Conservation (phyloP, 2,329 filamentous ascomycete genomes). For the Sphaerulina musiva region DNA sequence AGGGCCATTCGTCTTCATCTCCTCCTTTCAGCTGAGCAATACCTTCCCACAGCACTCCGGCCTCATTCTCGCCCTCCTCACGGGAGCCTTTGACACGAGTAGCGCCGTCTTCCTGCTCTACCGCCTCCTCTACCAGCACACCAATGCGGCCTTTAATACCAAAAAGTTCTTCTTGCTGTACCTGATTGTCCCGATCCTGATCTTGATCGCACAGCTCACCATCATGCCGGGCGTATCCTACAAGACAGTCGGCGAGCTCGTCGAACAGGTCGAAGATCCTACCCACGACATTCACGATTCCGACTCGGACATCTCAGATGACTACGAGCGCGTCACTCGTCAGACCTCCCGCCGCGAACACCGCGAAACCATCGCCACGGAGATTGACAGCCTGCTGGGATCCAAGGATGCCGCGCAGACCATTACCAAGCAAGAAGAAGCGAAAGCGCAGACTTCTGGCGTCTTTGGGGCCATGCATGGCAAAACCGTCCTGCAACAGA, state of each 20-base stretch:
- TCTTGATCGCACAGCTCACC: constrained; percentile 39
- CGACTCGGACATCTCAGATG: constrained; percentile 49
- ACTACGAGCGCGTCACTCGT: constrained; percentile 50
- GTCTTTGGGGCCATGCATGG: constrained; percentile 85
- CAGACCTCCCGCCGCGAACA: constrained; percentile 48
- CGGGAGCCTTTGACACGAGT: constrained; percentile 47
- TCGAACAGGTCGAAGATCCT: constrained; percentile 59
- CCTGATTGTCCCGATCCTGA: constrained; percentile 42
- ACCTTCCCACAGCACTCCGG: constrained; percentile 47
- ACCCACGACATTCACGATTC: constrained; percentile 44
- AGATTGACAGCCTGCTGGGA: constrained; percentile 69
- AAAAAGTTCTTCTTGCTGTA: constrained; percentile 48
- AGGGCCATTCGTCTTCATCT: constrained; percentile 48
- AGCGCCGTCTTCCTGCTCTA: constrained; percentile 46
- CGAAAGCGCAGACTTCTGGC: constrained; percentile 63
- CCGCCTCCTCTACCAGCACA: constrained; percentile 42
- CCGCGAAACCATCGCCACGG: constrained; percentile 57
- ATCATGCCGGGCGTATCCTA: constrained; percentile 45
- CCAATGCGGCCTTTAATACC: constrained; percentile 38
- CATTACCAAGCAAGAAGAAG: constrained; percentile 59
- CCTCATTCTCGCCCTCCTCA: constrained; percentile 45
- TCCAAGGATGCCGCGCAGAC: constrained; percentile 52
- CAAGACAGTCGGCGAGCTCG: constrained; percentile 66
- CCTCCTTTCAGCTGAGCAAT: constrained; percentile 47
- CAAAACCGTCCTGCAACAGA: constrained; percentile 63